Percentiles rank a stretch among this genome's conserved stretches.
These are phyloP conservation scores for Geum urbanum DNA, from an alignment of 306 rosid species.

Conservation along the genomic window DNA sequence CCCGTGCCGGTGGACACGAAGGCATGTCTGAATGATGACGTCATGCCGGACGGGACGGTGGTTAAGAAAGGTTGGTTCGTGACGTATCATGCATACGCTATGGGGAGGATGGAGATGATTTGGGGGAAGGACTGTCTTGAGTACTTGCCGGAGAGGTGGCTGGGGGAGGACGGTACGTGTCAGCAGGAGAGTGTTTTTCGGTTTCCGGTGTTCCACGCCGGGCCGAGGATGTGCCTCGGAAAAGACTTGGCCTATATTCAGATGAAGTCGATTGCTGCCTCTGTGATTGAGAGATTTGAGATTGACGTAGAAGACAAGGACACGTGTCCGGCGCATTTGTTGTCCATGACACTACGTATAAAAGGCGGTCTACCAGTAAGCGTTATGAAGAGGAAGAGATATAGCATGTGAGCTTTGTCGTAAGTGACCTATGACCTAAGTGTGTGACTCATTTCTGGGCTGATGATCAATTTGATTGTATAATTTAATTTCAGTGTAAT, in stretches of 20 bases:
- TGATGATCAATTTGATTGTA: too few relatives aligned
- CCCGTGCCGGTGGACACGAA: slow-evolving; percentile 58
- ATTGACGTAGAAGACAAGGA: slow-evolving; percentile 26
- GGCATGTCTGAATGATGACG: slow-evolving; percentile 39
- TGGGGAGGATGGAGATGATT: slow-evolving; percentile 72
- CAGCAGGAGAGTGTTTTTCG: slow-evolving; percentile 43
- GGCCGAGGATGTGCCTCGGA: slow-evolving; percentile 70
- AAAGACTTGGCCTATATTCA: slow-evolving; percentile 67
- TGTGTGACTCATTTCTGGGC: too few relatives aligned
- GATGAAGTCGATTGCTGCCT: slow-evolving; percentile 72
- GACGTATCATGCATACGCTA: slow-evolving; percentile 56
- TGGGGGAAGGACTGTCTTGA: slow-evolving; percentile 55
- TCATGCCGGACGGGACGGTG: slow-evolving; percentile 59
- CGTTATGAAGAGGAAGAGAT: slow-evolving; percentile 14
- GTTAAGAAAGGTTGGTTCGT: slow-evolving; percentile 47
- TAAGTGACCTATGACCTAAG: too few relatives aligned
- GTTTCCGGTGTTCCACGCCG: slow-evolving; percentile 58
- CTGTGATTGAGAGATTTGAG: slow-evolving; percentile 45
- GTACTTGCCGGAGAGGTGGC: slow-evolving; percentile 64
- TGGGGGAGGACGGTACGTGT: slow-evolving; percentile 43
- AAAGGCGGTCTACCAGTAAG: slow-evolving; percentile 38
- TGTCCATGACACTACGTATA: slow-evolving; percentile 54
- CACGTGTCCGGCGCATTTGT: slow-evolving; percentile 34
- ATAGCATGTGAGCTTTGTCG: too few relatives aligned
- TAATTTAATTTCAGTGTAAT: too few relatives aligned